These are phyloP conservation scores for Bonia amplexicaulis DNA, from an alignment of 176 grass and related monocot genomes.

Conservation along the genomic window DNA sequence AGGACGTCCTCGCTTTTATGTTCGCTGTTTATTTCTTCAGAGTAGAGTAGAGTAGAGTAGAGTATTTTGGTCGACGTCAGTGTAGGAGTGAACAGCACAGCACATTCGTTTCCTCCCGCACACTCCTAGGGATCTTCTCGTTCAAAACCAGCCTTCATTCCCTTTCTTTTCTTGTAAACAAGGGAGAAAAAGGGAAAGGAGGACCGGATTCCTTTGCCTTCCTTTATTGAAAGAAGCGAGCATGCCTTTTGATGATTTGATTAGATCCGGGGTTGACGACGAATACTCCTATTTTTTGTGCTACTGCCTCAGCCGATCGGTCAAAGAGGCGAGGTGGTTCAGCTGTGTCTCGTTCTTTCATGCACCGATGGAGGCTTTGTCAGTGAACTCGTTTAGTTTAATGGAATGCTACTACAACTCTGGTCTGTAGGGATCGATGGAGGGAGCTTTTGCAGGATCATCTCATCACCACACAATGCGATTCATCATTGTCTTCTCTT, in stretches of 20 bases:
- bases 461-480: neutral
- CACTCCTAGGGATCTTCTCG: conserved; percentile 38
- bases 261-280: conserved; percentile 17
- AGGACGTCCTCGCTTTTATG: no score
- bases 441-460: no score
- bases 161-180: neutral
- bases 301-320: neutral
- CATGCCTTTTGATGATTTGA: conserved; percentile 42
- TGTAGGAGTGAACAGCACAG: no score
- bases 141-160: conserved; percentile 3
- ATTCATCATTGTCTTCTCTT: neutral
- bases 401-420: neutral
- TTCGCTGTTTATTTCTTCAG: neutral
- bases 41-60: neutral
- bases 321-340: conserved; percentile 5
- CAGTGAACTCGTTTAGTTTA: neutral
- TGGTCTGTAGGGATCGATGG: neutral
- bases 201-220: conserved; percentile 24
- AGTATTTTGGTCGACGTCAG: neutral
- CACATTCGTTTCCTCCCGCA: conserved; percentile 33
- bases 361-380: conserved; percentile 39
- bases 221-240: conserved; percentile 45
- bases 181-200: neutral
- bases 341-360: conserved; percentile 25
- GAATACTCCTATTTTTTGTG: no score